Evolutionary conservation across 2,329 filamentous ascomycete species (phyloP), one percentile per base, ranked within the genome.

Genomic region (Trichophyton schoenleinii): DNA sequence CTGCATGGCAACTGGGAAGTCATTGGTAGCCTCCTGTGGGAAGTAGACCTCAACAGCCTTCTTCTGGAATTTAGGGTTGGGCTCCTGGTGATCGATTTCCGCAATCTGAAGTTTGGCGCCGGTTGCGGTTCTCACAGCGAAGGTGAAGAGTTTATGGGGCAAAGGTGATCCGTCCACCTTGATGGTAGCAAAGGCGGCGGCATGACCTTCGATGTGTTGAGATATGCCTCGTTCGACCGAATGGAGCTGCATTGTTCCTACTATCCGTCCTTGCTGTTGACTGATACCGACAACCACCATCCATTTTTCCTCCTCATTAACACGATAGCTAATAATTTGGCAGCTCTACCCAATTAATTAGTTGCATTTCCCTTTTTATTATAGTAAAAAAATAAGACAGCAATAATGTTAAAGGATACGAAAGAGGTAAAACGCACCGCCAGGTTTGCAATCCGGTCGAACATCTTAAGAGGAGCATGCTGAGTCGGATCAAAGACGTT

Each of bases 241-340:
- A 78, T 96, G 97, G 41, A 99, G 83, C 77, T 99, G 95, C 87
- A 99, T 94, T 65, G 89, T 89, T 67, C 94, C 94, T 48, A 95
- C 91, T 48, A 99, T 91, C 64, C 94, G 89, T 62, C 91, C 92
- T 73, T 91, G 87, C 71, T 95, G 88, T 73, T 91, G 89, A 63
- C 91, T 91, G 69, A 99, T 99, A 70, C 94, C 94, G 62, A 99
- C 91, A 61, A 96, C 87, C 34, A 95, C 91, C 86, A 95, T 95
- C 94, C 94, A 99, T 77, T 96, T 96, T 73, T 91, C 90, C 67
- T 99, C 92, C 66, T 87, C 85, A 75, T 92, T 96, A 68, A 95
- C 89, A 68, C 92, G 90, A 79, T 99, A 99, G 80, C 97, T 99
- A 83, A 99, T 99, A 76, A 99, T 99, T 84, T 99, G 94, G 77